These are phyloP conservation scores for Russula sp. DNA, from an alignment of 768 basidiomycete species.

Conservation along the genomic window DNA sequence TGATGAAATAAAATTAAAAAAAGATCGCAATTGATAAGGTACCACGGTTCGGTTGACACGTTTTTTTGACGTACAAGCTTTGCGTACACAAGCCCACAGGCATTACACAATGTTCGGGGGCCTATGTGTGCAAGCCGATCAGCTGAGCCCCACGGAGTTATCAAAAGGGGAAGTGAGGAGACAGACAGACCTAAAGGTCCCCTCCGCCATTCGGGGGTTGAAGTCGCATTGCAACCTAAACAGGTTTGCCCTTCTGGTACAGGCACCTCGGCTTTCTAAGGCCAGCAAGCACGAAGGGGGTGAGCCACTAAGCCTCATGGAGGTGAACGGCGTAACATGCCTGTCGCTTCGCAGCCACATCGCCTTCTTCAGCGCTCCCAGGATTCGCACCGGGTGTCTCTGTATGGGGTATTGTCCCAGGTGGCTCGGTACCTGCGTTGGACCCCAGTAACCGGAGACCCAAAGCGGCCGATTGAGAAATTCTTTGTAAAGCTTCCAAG, in stretches of 20 bases:
- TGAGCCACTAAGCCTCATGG: slow-evolving; percentile 21
- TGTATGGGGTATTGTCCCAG: slow-evolving; percentile 21
- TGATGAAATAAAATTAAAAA: slow-evolving; percentile 9
- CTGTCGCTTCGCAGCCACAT: slow-evolving; percentile 34
- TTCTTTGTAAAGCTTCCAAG: slow-evolving; percentile 42
- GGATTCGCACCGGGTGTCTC: slow-evolving; percentile 30
- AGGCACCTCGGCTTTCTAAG: slow-evolving; percentile 43
- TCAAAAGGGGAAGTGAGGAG: slow-evolving; percentile 2
- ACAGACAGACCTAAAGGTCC: slow-evolving; percentile 71
- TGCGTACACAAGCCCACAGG: slow-evolving; percentile 83
- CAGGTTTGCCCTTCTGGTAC: slow-evolving; percentile 67
- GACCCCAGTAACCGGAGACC: slow-evolving; percentile 48
- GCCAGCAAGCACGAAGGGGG: slow-evolving; percentile 4
- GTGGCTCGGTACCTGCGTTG: slow-evolving; percentile 30
- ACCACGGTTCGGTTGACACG: slow-evolving; percentile 7
- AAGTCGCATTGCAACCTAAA: slow-evolving; percentile 77
- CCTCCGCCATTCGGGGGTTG: slow-evolving; percentile 84
- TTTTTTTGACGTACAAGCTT: slow-evolving; percentile 55
- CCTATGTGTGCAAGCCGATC: slow-evolving; percentile 43
- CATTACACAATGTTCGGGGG: slow-evolving; percentile 80
- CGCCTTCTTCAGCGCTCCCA: slow-evolving; percentile 32
- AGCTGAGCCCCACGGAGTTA: slow-evolving; percentile 25
- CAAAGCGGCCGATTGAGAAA: slow-evolving; percentile 45
- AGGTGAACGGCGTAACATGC: slow-evolving; percentile 28
- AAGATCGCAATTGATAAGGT: slow-evolving; percentile 16